Percentiles rank a stretch among this genome's conserved stretches.
These are phyloP conservation scores for Leptographium galeiforme DNA, from an alignment of 2,329 filamentous ascomycete genomes.

Conservation along the genomic window DNA sequence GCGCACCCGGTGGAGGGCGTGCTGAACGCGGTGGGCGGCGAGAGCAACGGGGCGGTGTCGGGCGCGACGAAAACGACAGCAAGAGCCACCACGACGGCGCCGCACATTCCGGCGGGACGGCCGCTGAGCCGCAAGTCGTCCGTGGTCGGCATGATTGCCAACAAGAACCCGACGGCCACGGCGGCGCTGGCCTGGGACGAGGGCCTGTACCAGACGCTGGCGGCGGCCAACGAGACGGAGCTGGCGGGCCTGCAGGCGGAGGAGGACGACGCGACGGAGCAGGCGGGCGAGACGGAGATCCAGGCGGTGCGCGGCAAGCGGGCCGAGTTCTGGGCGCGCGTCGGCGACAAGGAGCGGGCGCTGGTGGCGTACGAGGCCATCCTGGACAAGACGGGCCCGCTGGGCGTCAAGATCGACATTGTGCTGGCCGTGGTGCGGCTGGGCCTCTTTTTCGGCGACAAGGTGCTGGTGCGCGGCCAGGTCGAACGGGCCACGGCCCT, in stretches of 20 bases:
- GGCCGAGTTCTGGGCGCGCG: slow-evolving; percentile 89
- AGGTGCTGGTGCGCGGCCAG: slow-evolving; percentile 81
- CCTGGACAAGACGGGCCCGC: slow-evolving; percentile 91
- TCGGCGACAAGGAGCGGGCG: slow-evolving; percentile 96
- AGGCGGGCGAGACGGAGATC: slow-evolving; percentile 91
- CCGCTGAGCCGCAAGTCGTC: slow-evolving; percentile 55
- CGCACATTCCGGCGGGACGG: slow-evolving; percentile 23
- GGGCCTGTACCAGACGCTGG: slow-evolving; percentile 63
- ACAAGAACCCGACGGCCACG: slow-evolving; percentile 48
- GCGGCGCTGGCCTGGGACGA: slow-evolving; percentile 84
- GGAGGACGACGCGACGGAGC: slow-evolving; percentile 87
- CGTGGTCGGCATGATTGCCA: slow-evolving; percentile 62
- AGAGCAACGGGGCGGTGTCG: neutral
- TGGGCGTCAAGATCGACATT: slow-evolving; percentile 94
- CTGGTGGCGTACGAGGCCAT: slow-evolving; percentile 85
- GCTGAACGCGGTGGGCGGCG: slow-evolving; percentile 53
- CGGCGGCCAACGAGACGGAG: slow-evolving; percentile 66
- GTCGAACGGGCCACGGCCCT: slow-evolving; percentile 79
- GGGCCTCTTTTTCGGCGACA: slow-evolving; percentile 92
- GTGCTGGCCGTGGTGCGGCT: slow-evolving; percentile 93
- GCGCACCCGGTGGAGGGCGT: slow-evolving; percentile 73
- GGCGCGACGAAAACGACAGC: neutral
- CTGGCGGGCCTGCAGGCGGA: slow-evolving; percentile 68
- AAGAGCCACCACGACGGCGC: slow-evolving; percentile 6
- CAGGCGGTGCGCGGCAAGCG: slow-evolving; percentile 85